Percentiles rank a stretch among this genome's conserved stretches.
phyloP scores from a whole-genome alignment of 2,329 filamentous ascomycete species.

The Arthrobotrys sinensis region DNA sequence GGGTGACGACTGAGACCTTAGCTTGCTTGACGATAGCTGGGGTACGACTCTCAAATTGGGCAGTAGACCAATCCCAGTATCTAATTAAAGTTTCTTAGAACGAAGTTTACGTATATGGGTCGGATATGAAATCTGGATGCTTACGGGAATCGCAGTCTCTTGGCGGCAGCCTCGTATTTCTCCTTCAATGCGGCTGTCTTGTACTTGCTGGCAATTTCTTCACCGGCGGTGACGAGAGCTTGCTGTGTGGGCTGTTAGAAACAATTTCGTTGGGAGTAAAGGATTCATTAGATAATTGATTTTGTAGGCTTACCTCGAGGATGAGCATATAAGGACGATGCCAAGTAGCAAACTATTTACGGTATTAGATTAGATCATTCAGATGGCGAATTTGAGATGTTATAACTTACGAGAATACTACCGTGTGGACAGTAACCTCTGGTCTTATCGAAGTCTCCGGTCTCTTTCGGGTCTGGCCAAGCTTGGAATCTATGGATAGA shows the following conservation, averaged over 20 bases:
- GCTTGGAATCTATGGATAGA: conserved; percentile 24
- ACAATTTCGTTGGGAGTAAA: conserved; percentile 6
- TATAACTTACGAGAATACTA: conserved; percentile 46
- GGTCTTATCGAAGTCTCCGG: conserved; percentile 10
- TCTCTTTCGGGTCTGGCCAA: conserved; percentile 35
- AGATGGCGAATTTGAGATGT: background rate
- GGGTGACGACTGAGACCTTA: conserved; percentile 45
- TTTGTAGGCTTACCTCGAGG: conserved; percentile 61
- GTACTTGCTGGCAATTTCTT: conserved; percentile 56
- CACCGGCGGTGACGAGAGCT: conserved; percentile 46
- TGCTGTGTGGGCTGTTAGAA: conserved; percentile 55
- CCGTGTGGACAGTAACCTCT: conserved; percentile 49
- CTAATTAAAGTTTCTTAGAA: conserved; percentile 34
- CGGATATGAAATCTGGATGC: conserved; percentile 9
- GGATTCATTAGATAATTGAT: background rate
- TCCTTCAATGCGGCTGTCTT: conserved; percentile 42
- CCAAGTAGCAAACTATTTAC: conserved; percentile 63
- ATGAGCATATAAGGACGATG: conserved; percentile 65
- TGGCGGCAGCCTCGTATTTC: conserved; percentile 62
- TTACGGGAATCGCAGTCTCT: conserved; percentile 62
- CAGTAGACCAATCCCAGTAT: conserved; percentile 63
- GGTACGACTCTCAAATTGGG: conserved; percentile 48
- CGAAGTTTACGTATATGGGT: background rate
- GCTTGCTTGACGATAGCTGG: conserved; percentile 49
- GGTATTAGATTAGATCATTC: background rate